These are phyloP conservation scores for Dactylonectria estremocensis DNA, from an alignment of 2,329 filamentous ascomycete species.

Conservation along the genomic window DNA sequence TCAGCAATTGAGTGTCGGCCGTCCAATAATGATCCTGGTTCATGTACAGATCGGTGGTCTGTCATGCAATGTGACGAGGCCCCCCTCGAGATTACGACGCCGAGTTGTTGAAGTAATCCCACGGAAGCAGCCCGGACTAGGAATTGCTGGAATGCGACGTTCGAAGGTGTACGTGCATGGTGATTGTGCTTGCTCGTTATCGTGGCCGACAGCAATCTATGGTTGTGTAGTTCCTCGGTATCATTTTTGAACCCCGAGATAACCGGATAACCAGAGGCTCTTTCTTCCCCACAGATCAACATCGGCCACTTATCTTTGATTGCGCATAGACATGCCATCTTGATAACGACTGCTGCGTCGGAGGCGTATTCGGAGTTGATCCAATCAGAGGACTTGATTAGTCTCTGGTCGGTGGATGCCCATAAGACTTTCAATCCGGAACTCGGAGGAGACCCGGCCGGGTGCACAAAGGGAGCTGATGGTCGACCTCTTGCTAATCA, in stretches of 20 bases:
- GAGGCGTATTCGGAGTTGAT: background rate
- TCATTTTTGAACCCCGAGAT: background rate
- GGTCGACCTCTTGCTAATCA: background rate
- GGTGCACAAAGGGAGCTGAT: background rate
- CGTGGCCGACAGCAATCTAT: background rate
- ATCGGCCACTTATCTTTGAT: background rate
- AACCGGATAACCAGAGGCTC: background rate
- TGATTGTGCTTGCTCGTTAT: background rate
- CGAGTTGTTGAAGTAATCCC: background rate
- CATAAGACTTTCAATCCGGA: background rate
- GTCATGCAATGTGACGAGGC: background rate
- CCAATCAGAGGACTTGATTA: background rate
- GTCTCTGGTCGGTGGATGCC: background rate
- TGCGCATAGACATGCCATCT: background rate
- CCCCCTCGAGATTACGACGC: background rate
- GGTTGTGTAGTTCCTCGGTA: background rate
- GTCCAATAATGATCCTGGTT: background rate
- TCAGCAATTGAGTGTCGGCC: background rate
- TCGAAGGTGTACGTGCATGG: background rate
- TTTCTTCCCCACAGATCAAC: background rate
- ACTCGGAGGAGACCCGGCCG: conserved; percentile 6
- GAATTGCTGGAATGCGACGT: background rate
- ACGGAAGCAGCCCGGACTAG: background rate
- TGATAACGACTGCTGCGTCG: background rate
- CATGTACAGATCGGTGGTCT: background rate